These are phyloP conservation scores for Neostapfia colusana DNA, from an alignment of 176 grass and related monocot species.

Conservation along the genomic window DNA sequence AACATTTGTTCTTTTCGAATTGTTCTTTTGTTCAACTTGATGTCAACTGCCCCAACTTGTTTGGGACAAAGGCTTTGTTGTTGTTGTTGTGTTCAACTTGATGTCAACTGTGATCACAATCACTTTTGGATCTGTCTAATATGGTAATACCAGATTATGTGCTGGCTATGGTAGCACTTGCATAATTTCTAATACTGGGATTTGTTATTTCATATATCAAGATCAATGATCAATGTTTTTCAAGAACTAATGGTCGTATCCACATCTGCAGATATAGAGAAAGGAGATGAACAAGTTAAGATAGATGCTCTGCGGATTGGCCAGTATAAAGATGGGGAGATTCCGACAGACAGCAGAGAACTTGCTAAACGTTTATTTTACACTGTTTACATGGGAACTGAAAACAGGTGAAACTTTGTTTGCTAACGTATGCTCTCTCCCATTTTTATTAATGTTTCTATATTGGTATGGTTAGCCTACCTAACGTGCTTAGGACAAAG, in stretches of 20 bases:
- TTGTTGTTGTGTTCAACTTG: no score
- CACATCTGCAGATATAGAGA: constrained; percentile 77
- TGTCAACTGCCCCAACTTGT: no score
- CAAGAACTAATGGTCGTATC: constrained; percentile 7
- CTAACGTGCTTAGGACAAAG: no score
- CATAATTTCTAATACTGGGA: constrained; percentile 16
- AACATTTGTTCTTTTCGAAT: not conserved
- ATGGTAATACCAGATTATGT: no score
- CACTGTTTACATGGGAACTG: constrained; percentile 95
- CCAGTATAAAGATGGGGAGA: constrained; percentile 84
- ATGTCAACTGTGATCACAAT: no score
- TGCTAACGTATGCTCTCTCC: not conserved
- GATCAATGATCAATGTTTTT: not conserved
- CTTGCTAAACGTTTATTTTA: constrained; percentile 85
- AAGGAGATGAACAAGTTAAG: constrained; percentile 96
- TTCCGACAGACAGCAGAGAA: constrained; percentile 72
- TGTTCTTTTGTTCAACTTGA: not conserved
- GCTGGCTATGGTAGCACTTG: no score
- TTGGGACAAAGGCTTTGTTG: no score
- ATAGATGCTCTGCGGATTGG: constrained; percentile 81
- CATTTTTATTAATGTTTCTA: not conserved
- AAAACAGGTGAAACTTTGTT: constrained; percentile 69
- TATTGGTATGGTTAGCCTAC: constrained; percentile 20
- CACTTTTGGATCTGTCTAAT: no score
- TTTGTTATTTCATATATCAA: not conserved